Base-by-base conservation (phyloP, 2,329 filamentous ascomycete species). In the Talaromyces sp. region DNA sequence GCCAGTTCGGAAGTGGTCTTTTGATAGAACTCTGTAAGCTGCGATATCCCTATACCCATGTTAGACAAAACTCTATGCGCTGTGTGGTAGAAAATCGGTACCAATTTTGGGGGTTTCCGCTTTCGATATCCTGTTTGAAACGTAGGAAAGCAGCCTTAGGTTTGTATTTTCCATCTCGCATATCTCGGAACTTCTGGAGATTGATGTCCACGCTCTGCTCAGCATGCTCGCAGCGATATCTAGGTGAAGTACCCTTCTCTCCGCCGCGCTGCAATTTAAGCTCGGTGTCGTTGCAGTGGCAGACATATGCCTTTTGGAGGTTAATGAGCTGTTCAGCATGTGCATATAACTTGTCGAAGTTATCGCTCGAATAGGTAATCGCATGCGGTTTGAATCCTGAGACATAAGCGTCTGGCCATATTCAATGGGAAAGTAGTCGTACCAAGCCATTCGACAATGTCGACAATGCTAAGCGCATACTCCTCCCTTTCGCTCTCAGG, bases 141-240 rank as follows among this genome's bases (percentile, higher is more conserved):
- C 93, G 88, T 57, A 98, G 80, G 69, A 92, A 90, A 1, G 92
- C 93, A 73, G 92, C 88, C 69, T 87, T 86, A 0, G 92, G 88
- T 73, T 90, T 88, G 77, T 97, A 97, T 76, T 95, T 91, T 22
- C 93, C 93, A 71, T 96, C 92, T 57, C 87, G 84, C 93, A 98
- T 98, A 52, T 87, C 91, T 64, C 91, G 83, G 75, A 98, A 97
- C 72, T 97, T 90, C 60, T 82, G 73, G 13, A 97, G 77, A 63
- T 93, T 96, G 67, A 90, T 87, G 65, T 93, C 89, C 30, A 87
- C 82, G 1, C 86, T 83, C 70, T 91, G 87, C 49, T 88, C 84
- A 66, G 92, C 90, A 73, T 98, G 91, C 63, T 84, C 80, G 77
- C 93, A 98, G 53, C 90, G 88, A 71, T 87, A 96, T 60, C 92